Evolutionary conservation across 31 red algal species (phyloP).

Genomic region (Odonthalia washingtoniensis): DNA sequence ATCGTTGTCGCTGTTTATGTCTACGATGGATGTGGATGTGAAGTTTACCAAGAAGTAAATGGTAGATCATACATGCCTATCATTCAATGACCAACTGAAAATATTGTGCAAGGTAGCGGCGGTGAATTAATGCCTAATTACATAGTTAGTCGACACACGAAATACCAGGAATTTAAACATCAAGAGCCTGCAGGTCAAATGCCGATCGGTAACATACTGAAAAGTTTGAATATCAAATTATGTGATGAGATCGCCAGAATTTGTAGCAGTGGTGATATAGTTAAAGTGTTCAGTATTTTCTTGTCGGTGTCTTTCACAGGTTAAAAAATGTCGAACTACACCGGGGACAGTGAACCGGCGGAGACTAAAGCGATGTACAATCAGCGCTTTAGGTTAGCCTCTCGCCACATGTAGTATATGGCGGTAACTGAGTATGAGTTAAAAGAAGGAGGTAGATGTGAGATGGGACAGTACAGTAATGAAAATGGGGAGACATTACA

Average conservation of each 20-base stretch:
- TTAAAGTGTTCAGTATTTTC: conserved; percentile 84
- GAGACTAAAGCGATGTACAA: too few relatives aligned
- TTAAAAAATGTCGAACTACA: too few relatives aligned
- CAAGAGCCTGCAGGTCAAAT: conserved; percentile 93
- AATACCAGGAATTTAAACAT: conserved; percentile 90
- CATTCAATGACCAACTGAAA: too few relatives aligned
- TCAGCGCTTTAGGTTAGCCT: too few relatives aligned
- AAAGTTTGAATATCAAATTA: conserved; percentile 80
- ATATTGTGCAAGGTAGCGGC: too few relatives aligned
- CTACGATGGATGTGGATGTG: conserved; percentile 79
- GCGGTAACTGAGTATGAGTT: too few relatives aligned
- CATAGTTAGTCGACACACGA: conserved; percentile 71
- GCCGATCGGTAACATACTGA: conserved; percentile 91
- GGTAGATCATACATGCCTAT: conserved; percentile 82
- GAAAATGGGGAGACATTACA: too few relatives aligned
- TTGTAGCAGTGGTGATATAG: too few relatives aligned
- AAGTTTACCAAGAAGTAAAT: conserved; percentile 85
- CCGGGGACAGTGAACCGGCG: too few relatives aligned
- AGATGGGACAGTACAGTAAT: too few relatives aligned
- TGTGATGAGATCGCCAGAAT: conserved; percentile 76
- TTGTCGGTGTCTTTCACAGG: conserved; percentile 79
- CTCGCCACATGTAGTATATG: too few relatives aligned
- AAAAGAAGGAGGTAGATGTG: too few relatives aligned
- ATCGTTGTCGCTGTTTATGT: conserved; percentile 84
- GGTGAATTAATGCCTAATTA: conserved; percentile 74